Evolutionary conservation across 1,139 yeast species (phyloP), one percentile per base, ranked within the genome.

Genomic region (Zygoascus hellenicus): DNA sequence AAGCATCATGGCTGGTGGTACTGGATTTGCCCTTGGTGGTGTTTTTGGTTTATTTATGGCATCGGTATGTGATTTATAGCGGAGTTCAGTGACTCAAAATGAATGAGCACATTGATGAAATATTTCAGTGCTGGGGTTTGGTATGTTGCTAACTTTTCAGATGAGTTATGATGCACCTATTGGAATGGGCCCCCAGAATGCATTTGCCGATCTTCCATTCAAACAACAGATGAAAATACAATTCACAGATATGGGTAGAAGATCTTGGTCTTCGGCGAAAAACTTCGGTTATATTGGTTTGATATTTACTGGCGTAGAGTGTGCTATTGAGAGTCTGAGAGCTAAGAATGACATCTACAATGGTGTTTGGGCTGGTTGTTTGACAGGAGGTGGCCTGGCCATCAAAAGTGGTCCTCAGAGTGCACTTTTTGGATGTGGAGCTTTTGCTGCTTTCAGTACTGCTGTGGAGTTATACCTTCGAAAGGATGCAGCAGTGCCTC

Each of bases 31-130:
- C 35, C 78, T 92, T 42, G 98, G 98, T 69, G 98, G 97, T 54
- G 86, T 90, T 53, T 89, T 92, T 65, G 97, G 98, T 53, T 71
- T 92, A 46, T 90, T 92, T 70, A 92, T 92, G 97, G 96, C 97
- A 3, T 83, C 95, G 43, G 82, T 81, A 84, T 35, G 62, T 52
- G 38, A 4, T 22, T 7, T 22, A 9, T 16, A 14, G 6, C 9
- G 5, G 19, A 4, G 15, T 34, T 34, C 5, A 9, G 9, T 31
- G 33, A 11, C 31, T 9, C 11, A 9, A 9, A 9, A 28, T 7
- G 9, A 16, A 3, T 32, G n/a, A n/a, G n/a, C n/a, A n/a, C n/a
- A n/a, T n/a, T n/a, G n/a, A n/a, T n/a, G n/a, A n/a, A n/a, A n/a
- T n/a, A n/a, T n/a, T n/a, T n/a, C n/a, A 3, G 26, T 29, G 40